phyloP scores from a whole-genome alignment of 176 grass and related monocot genomes.

The Coix lacrymajobi region DNA sequence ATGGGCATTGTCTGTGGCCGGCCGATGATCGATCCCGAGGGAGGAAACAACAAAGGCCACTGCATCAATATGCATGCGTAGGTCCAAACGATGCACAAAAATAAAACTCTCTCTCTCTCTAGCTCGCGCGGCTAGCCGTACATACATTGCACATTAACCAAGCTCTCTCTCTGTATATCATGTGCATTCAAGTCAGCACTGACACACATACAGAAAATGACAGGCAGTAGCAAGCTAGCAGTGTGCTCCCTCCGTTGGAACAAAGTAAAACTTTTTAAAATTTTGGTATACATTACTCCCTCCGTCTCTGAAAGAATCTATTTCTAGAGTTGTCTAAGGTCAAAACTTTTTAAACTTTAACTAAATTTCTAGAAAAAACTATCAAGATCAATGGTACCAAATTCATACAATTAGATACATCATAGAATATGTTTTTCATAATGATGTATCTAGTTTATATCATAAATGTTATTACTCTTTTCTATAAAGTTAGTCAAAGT shows the following conservation, averaged over 20 bases:
- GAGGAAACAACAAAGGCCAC: constrained; percentile 39
- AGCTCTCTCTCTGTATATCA: not conserved
- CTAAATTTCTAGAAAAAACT: no score
- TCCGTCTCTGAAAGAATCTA: no score
- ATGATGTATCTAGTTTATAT: no score
- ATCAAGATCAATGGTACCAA: no score
- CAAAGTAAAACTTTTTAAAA: no score
- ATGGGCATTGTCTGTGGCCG: constrained; percentile 23
- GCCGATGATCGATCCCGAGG: constrained; percentile 32
- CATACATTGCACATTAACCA: not conserved
- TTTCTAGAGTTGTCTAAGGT: no score
- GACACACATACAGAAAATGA: constrained; percentile 30
- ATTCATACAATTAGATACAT: no score
- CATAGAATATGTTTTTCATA: no score
- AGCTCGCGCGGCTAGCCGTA: not conserved
- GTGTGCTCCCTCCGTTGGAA: not conserved
- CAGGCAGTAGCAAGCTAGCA: not conserved
- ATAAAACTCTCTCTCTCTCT: not conserved
- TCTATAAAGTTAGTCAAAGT: no score
- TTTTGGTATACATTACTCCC: no score
- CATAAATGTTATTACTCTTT: no score
- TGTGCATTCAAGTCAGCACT: constrained; percentile 30
- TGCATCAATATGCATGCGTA: not conserved
- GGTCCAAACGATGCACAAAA: constrained; percentile 21
- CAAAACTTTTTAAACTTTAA: no score